Evolutionary conservation across 495 filamentous ascomycete genomes (phyloP).

Genomic region (Parathielavia appendiculata): DNA sequence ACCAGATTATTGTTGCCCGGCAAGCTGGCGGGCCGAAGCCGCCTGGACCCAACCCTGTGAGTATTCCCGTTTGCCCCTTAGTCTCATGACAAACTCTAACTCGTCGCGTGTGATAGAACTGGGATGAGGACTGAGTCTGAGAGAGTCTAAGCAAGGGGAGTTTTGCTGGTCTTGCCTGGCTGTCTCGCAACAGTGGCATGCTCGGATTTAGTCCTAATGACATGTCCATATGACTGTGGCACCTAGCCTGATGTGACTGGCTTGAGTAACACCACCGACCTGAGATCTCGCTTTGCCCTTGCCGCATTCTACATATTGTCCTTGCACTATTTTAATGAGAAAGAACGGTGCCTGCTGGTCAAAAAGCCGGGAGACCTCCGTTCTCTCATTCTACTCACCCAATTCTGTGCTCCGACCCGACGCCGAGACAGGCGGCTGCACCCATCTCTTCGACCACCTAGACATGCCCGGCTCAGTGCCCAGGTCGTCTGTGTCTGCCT

Average conservation of each 20-base stretch:
- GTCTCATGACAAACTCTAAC: conserved; percentile 26
- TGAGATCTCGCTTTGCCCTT: too few relatives aligned
- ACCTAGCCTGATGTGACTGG: neutral
- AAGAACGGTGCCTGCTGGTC: too few relatives aligned
- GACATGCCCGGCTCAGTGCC: too few relatives aligned
- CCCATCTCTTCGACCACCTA: too few relatives aligned
- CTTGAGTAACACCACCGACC: neutral
- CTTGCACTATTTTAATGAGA: too few relatives aligned
- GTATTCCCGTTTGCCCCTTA: conserved; percentile 6
- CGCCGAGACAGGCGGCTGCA: too few relatives aligned
- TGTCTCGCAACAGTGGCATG: neutral
- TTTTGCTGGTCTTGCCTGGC: neutral
- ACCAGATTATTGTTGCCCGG: conserved; percentile 98
- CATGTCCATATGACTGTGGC: neutral
- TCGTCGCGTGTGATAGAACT: conserved; percentile 51
- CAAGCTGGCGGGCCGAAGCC: conserved; percentile 97
- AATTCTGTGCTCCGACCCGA: too few relatives aligned
- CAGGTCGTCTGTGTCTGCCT: too few relatives aligned
- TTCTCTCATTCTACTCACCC: too few relatives aligned
- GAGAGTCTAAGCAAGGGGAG: neutral
- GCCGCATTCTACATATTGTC: too few relatives aligned
- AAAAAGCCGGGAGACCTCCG: too few relatives aligned
- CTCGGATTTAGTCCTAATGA: conserved; percentile 4
- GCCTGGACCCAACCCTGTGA: conserved; percentile 74
- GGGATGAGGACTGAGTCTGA: conserved; percentile 85